Base-by-base conservation (phyloP, 2,329 filamentous ascomycete genomes). In the Fusarium nurragi region DNA sequence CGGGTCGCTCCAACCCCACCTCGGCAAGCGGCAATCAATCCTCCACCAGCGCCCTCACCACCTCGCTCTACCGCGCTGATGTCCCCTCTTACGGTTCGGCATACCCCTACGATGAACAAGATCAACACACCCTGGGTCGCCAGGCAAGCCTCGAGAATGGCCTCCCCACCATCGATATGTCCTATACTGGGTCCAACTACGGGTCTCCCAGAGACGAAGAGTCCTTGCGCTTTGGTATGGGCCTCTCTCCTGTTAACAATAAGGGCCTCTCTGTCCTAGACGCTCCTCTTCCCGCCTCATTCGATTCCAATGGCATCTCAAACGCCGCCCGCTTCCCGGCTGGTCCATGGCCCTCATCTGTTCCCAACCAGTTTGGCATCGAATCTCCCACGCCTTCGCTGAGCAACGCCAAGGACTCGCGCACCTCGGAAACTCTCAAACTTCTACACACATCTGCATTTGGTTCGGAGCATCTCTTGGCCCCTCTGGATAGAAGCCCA, bases 261-360 rank as follows among this genome's bases (percentile, higher is more conserved):
- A 89, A 87, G 69, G 86, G 85, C 4, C 77, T 97, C n/a, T 95
- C 92, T n/a, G 92, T 96, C 14, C 85, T 97, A 64, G 94, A 98
- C 79, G 95, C 93, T 4, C 93, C 93, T 16, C 85, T 98, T 10
- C 95, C 95, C 2, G 92, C 94, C 10, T 98, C 94, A 0, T 97
- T 98, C 76, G 95, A 98, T 77, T 97, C 93, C 71, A 95, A 97
- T 73, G 94, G 94, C 46, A 92, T 97, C 50, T 97, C 94, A 12
- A 92, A 94, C 75, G 93, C 93, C 63, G 94, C 94, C 18, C 88
- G 93, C 59, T 93, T 94, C 75, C 83, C 83, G 18, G 81, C 78
- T 28, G 95, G 92, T 0, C 93, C 94, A 0, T 93, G 96, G 77
- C 94, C 94, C 9, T 92, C 94, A 0, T 98, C 94, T 0, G 91